A percentile compares a stretch with the other conserved stretches of the same genome.
phyloP scores from a whole-genome alignment of 495 filamentous ascomycete genomes.

The Lophiotrema nucula region DNA sequence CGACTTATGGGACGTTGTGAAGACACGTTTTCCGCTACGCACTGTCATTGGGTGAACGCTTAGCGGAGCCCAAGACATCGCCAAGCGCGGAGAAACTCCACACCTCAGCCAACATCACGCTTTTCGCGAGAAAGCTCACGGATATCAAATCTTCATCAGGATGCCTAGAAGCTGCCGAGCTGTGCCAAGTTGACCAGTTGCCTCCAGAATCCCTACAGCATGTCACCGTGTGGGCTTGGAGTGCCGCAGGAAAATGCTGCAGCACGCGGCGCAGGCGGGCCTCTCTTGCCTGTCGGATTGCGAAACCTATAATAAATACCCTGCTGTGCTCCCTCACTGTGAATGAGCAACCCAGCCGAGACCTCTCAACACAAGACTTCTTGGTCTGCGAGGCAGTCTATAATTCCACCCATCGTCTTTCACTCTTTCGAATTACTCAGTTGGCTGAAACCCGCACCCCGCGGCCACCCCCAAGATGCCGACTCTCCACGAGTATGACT shows the following conservation, averaged over 20 bases:
- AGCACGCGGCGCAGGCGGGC: too few species aligned
- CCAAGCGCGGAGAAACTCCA: background rate
- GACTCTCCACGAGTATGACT: slow-evolving; percentile 56
- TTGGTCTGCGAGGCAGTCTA: background rate
- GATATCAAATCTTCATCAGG: background rate
- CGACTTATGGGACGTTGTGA: background rate
- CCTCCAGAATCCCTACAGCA: background rate
- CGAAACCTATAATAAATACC: too few species aligned
- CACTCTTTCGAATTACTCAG: too few species aligned
- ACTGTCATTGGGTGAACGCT: background rate
- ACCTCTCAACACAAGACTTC: too few species aligned
- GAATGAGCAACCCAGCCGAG: too few species aligned
- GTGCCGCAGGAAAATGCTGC: background rate
- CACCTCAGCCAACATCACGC: background rate
- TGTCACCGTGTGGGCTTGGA: background rate
- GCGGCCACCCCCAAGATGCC: slow-evolving; percentile 12
- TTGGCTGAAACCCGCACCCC: too few species aligned
- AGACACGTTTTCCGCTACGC: background rate
- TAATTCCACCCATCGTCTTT: too few species aligned
- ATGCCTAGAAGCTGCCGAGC: background rate
- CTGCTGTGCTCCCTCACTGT: too few species aligned
- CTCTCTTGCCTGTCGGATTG: too few species aligned
- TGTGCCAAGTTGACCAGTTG: background rate
- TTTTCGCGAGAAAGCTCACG: background rate
- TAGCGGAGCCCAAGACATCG: background rate